Conservation (phyloP, 495 filamentous ascomycete genomes). For the Clohesyomyces aquaticus region DNA sequence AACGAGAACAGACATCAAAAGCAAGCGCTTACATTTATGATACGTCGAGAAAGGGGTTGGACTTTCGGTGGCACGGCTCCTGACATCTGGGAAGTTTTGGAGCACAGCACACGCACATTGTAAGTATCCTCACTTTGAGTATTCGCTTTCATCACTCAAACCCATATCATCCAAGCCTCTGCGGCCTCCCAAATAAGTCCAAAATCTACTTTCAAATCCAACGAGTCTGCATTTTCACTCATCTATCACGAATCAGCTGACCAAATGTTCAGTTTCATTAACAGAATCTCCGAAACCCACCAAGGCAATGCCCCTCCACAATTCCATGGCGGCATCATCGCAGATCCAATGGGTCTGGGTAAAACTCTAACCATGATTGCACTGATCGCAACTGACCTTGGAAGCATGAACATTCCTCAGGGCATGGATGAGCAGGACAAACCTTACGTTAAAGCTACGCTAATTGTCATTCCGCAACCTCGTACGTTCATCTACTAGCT, state of each 20-base stretch:
- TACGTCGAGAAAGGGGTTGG: slow-evolving; percentile 22
- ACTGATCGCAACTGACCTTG: slow-evolving; percentile 55
- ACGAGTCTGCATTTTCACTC: neutral
- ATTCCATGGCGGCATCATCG: slow-evolving; percentile 71
- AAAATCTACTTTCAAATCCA: neutral
- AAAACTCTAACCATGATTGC: slow-evolving; percentile 90
- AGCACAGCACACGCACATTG: neutral
- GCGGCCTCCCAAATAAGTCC: no score
- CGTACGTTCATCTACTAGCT: slow-evolving; percentile 5
- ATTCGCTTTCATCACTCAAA: no score
- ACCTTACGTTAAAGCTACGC: slow-evolving; percentile 1
- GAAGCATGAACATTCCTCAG: neutral
- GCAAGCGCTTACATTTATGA: slow-evolving; percentile 32
- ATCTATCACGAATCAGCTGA: neutral
- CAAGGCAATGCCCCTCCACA: slow-evolving; percentile 10
- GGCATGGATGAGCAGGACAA: neutral
- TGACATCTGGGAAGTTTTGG: slow-evolving; percentile 18
- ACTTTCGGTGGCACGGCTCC: neutral
- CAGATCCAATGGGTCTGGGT: slow-evolving; percentile 94
- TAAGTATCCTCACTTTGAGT: neutral
- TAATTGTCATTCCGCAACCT: slow-evolving; percentile 25
- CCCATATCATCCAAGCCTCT: no score
- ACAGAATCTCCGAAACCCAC: slow-evolving; percentile 10
- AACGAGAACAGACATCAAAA: slow-evolving; percentile 31
- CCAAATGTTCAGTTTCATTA: slow-evolving; percentile 13